phyloP scores from a whole-genome alignment of 2,329 filamentous ascomycete genomes.

The Chaetomiaceae sp. region DNA sequence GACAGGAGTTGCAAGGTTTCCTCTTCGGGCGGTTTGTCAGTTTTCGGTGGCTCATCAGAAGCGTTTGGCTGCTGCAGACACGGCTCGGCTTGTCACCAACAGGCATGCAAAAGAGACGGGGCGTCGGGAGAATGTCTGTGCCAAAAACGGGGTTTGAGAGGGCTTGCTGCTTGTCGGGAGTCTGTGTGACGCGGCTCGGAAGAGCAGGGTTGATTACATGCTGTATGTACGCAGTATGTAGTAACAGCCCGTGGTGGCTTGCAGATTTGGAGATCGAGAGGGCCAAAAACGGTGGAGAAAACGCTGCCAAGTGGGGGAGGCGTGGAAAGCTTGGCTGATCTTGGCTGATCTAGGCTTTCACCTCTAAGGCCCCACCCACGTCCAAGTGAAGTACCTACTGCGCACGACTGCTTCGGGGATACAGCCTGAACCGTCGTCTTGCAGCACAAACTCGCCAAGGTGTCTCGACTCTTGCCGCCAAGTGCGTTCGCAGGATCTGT shows the following conservation, averaged over 20 bases:
- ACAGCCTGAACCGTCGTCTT: too few species aligned
- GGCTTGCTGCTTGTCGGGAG: not conserved
- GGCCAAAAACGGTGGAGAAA: not conserved
- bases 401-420: too few species aligned
- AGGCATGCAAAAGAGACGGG: not conserved
- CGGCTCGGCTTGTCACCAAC: too few species aligned
- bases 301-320: too few species aligned
- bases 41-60: too few species aligned
- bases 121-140: not conserved
- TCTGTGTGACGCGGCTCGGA: constrained; percentile 6
- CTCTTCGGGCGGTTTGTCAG: too few species aligned
- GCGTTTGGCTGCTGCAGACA: too few species aligned
- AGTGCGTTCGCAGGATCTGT: not conserved
- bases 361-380: too few species aligned
- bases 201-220: too few species aligned
- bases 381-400: too few species aligned
- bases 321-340: not conserved
- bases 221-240: not conserved
- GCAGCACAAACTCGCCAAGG: not conserved
- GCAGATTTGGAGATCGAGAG: not conserved
- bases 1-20: not conserved
- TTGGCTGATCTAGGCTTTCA: not conserved
- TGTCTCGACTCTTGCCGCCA: not conserved
- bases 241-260: not conserved
- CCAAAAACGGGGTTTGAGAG: not conserved